Evolutionary conservation across 139 green algal genomes (phyloP).

Genomic region (Chlamydomonas applanata): DNA sequence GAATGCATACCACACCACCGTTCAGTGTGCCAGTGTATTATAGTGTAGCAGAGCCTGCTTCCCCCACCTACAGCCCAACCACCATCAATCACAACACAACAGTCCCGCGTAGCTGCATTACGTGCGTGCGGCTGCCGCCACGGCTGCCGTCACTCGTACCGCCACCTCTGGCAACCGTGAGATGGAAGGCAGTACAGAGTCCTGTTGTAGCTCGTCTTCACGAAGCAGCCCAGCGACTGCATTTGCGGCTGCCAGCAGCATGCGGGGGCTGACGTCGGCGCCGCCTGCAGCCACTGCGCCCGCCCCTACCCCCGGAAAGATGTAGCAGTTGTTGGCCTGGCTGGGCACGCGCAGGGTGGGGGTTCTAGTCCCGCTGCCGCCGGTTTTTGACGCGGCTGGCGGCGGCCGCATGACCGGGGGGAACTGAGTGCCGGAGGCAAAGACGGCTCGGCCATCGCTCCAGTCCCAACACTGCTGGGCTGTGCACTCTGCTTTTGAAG

Average conservation of each 20-base stretch:
- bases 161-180: too few species aligned
- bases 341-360: neutral
- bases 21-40: too few species aligned
- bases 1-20: too few species aligned
- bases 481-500: constrained; percentile 80
- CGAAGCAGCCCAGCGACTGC: constrained; percentile 10
- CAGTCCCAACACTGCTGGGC: constrained; percentile 35
- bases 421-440: constrained; percentile 75
- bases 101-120: too few species aligned
- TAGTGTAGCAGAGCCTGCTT: too few species aligned
- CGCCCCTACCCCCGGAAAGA: constrained; percentile 72
- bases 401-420: neutral
- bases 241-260: constrained; percentile 28
- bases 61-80: too few species aligned
- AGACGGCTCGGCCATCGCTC: constrained; percentile 64
- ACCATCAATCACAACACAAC: too few species aligned
- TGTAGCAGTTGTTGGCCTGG: constrained; percentile 77
- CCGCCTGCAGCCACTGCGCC: constrained; percentile 41
- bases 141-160: too few species aligned
- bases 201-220: too few species aligned
- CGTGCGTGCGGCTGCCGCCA: too few species aligned
- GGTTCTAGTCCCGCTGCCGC: neutral
- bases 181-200: too few species aligned
- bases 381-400: neutral
- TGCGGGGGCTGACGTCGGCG: neutral